Percentiles rank a stretch among this genome's conserved stretches.
Evolutionary conservation across 2,329 filamentous ascomycete genomes (phyloP).

Genomic region (Exophiala dermatitidis): DNA sequence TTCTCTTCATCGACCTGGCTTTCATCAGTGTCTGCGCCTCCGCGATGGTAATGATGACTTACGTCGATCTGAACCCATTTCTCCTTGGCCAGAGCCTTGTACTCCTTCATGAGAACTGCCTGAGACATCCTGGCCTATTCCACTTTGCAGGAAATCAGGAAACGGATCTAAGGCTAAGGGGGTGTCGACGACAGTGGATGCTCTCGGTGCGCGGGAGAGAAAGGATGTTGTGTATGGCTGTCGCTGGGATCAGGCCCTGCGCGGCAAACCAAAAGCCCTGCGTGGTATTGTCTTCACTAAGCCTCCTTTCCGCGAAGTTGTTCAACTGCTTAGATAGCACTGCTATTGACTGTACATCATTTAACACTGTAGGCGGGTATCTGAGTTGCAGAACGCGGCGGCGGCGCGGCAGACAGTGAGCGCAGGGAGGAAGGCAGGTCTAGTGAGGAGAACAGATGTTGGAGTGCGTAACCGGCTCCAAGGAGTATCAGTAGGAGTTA

Average conservation of each 20-base stretch:
- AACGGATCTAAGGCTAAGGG: too few species aligned
- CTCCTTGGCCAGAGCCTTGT: conserved; percentile 73
- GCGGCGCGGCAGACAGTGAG: neutral
- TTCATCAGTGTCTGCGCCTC: neutral
- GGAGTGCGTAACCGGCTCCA: neutral
- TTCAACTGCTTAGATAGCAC: neutral
- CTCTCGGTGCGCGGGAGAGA: too few species aligned
- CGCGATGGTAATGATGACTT: conserved; percentile 29
- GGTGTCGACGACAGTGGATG: too few species aligned
- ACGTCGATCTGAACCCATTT: conserved; percentile 91
- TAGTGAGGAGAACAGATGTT: neutral
- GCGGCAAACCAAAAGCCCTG: neutral
- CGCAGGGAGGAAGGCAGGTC: neutral
- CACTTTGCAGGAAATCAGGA: neutral
- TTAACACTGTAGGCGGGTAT: neutral
- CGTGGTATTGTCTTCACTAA: neutral
- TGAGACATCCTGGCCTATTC: conserved; percentile 48
- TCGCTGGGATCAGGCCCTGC: neutral
- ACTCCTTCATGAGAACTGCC: conserved; percentile 82
- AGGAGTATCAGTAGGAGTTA: neutral
- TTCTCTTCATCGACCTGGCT: conserved; percentile 67
- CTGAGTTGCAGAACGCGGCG: neutral
- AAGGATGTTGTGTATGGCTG: too few species aligned
- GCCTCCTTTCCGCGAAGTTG: neutral
- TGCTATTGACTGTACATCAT: conserved; percentile 2